phyloP scores from a whole-genome alignment of 1,139 yeast species.

The Arxiozyma telluris region DNA sequence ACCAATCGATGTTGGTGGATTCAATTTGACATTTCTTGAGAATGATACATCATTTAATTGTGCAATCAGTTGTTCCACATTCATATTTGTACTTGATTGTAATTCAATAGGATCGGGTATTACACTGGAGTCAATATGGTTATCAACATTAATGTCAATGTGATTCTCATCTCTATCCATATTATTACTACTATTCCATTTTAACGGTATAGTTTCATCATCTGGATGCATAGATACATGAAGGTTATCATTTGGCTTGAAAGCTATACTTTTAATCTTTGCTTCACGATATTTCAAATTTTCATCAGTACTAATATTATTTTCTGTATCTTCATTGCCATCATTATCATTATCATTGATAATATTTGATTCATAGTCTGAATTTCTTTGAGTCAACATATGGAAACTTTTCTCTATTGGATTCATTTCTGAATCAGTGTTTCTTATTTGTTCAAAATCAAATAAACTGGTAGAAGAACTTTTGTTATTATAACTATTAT shows the following conservation, averaged over 20 bases:
- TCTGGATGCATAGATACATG: constrained; percentile 3
- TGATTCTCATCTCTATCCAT: neutral
- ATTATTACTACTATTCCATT: neutral
- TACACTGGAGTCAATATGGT: neutral
- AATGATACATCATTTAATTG: constrained; percentile 26
- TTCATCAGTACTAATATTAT: neutral
- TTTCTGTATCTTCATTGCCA: neutral
- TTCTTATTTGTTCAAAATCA: constrained; percentile 3
- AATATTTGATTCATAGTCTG: neutral
- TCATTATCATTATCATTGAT: neutral
- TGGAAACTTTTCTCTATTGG: constrained; percentile 28
- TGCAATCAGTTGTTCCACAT: constrained; percentile 26
- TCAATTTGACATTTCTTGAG: constrained; percentile 18
- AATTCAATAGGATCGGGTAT: neutral
- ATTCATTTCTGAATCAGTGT: constrained; percentile 10
- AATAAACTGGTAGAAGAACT: neutral
- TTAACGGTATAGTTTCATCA: constrained; percentile 1
- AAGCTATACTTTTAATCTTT: constrained; percentile 11
- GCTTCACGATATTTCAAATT: constrained; percentile 1
- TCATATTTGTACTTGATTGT: constrained; percentile 16
- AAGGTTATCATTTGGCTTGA: constrained; percentile 13
- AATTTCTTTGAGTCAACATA: constrained; percentile 25
- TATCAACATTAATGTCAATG: neutral
- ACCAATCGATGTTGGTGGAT: neutral
- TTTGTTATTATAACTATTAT: neutral